Base-by-base conservation (phyloP, 2,329 filamentous ascomycete species). In the Hortaea sp. region DNA sequence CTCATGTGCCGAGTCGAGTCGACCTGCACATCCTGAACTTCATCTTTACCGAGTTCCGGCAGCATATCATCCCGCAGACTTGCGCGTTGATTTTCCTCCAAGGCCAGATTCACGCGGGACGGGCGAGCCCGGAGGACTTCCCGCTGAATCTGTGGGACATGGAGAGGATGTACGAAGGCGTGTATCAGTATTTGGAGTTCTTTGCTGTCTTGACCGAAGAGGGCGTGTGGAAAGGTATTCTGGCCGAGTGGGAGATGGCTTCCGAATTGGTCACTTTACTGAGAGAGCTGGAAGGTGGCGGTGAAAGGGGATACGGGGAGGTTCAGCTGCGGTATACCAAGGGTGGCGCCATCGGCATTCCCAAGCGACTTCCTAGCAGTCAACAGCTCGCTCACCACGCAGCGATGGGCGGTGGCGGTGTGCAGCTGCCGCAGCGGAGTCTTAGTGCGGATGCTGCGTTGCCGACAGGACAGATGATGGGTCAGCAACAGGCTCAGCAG, bases 81-180 rank as follows among this genome's bases (percentile, higher is more conserved):
- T 86, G 89, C 45, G 89, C 89, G n/a, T 73, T 95, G 34, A 95
- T 97, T 69, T 88, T 92, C 59, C 76, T 95, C 3, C 90, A 97
- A 68, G 86, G 87, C 11, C 85, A 95, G 61, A 94, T 95, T 31
- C 82, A 87, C 38, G 81, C 83, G 37, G 81, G 83, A 30, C 75
- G 81, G 47, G 80, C 83, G 11, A 78, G 90, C 49, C 81, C 87
- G 0, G 81, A 86, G 51, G 89, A 95, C 59, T 97, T 95, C 58
- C 90, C 90, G 0, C 81, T 95, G 1, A 94, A 97, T 58, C 77
- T 88, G 41, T 97, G 90, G 90, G 90, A 97, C 59, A 94, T 97
- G 84, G 90, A 97, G 63, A 81, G 90, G 10, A 90, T 94, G 48
- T 95, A 94, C 63, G 90, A 97, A 60, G 90, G 90, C 0, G 79